Conservation (phyloP, 164 flowering plant species). For the Kingdonia uniflora region DNA sequence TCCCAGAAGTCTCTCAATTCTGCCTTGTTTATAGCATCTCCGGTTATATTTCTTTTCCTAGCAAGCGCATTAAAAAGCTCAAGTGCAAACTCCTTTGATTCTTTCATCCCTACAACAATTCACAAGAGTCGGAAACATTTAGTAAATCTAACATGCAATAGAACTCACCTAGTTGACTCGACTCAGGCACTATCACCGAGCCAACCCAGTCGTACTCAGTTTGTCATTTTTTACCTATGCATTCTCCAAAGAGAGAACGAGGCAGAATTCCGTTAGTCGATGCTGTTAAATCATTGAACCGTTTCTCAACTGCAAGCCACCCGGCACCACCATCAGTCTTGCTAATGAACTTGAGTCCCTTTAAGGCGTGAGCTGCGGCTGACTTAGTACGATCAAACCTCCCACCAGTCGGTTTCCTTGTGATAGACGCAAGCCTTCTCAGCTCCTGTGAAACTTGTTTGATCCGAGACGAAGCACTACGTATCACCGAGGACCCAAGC, state of each 20-base stretch:
- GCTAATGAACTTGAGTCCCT: slow-evolving; percentile 78
- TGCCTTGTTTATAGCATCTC: slow-evolving; percentile 22
- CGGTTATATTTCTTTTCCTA: slow-evolving; percentile 29
- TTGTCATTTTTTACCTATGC: slow-evolving; percentile 35
- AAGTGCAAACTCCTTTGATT: slow-evolving; percentile 45
- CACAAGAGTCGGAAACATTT: too few relatives aligned
- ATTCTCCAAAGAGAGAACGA: slow-evolving; percentile 35
- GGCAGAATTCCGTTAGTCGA: slow-evolving; percentile 29
- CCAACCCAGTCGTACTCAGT: too few relatives aligned
- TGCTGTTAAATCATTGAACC: slow-evolving; percentile 30
- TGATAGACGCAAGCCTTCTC: slow-evolving; percentile 35
- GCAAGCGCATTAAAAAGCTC: slow-evolving; percentile 51
- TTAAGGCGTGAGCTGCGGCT: slow-evolving; percentile 73
- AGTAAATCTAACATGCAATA: too few relatives aligned
- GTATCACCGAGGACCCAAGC: slow-evolving; percentile 25
- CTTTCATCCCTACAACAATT: slow-evolving; percentile 41
- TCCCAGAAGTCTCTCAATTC: slow-evolving; percentile 58
- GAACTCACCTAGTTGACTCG: too few relatives aligned
- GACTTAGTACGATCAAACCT: slow-evolving; percentile 60
- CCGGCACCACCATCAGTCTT: slow-evolving; percentile 55
- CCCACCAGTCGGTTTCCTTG: slow-evolving; percentile 15
- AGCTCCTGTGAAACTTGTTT: slow-evolving; percentile 59
- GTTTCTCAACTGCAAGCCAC: slow-evolving; percentile 49
- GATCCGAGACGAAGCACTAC: slow-evolving; percentile 31
- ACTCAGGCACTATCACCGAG: too few relatives aligned